Base-by-base conservation (phyloP, 345 rosid genomes). In the Nasturtium officinale region DNA sequence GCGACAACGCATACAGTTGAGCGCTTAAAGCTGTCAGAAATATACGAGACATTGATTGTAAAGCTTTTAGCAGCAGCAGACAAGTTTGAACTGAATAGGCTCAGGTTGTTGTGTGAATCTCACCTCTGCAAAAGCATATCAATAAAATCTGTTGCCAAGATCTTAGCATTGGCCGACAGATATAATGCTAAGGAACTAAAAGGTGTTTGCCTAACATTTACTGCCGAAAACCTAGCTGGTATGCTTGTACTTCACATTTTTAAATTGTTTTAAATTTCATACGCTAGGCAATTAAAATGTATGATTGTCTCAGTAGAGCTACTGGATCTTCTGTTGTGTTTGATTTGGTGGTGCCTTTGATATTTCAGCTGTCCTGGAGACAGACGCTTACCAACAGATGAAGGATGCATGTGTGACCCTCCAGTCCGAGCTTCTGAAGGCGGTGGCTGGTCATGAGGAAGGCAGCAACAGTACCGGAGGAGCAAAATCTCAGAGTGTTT, bases 151-250 rank as follows among this genome's bases (percentile, higher is more conserved):
- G 99, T 92, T 65, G 95, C 98, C 15, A 86, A 89, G 21, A 96
- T 96, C 8, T 94, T 96, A 71, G 95, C 91, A 10, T 74, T 96
- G 59, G 98, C 99, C 0, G 99, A 96, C 81, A 90, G 85, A 81
- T 94, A 90, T 65, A 97, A 89, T 9, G 89, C 91, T 68, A 69
- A 69, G 48, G 89, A 87, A 50, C 89, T 96, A 18, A 96, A 92
- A 78, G 75, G 82, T 6, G 81, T 86, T 72, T 92, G 99, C 82
- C 72, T 95, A 72, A 85, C 84, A 78, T 95, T 87, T 76, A 80
- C 72, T 82, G 94, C 97, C 3, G 78, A 82, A 73, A 95, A 92
- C 79, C 79, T 90, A 75, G 89, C 94, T 78, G 99, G 98, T 95
- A 79, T 9, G 87, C 81, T 80, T 82, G 45, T 73, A 74, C 71